These are phyloP conservation scores for Chytriomyces confervae DNA, from an alignment of 192 early-diverging fungal genomes.

Conservation along the genomic window DNA sequence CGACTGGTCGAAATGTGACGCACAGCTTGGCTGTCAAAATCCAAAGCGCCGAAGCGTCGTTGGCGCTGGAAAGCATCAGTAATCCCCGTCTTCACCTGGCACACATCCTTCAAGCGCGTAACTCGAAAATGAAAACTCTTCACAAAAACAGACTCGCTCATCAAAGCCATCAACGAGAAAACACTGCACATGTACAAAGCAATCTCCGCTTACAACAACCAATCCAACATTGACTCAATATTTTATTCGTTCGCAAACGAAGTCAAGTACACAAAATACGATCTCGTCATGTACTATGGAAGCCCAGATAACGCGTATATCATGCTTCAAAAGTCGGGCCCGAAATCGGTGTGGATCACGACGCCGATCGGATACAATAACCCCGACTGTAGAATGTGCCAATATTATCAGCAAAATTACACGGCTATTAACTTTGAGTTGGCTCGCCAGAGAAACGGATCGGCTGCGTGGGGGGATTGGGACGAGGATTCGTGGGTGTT, in stretches of 20 bases:
- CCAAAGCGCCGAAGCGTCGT: background rate
- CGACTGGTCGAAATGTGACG: background rate
- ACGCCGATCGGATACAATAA: background rate
- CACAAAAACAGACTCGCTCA: too few species aligned
- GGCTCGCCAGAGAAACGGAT: background rate
- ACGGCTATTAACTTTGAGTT: background rate
- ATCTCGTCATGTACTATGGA: background rate
- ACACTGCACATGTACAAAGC: too few species aligned
- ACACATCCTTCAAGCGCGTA: too few species aligned
- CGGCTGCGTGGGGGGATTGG: background rate
- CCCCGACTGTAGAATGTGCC: slow-evolving; percentile 8
- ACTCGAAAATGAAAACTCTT: too few species aligned
- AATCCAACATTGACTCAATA: too few species aligned
- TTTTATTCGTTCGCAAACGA: too few species aligned
- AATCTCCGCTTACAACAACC: too few species aligned
- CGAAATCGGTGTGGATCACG: background rate
- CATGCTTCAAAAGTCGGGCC: background rate
- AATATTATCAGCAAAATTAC: background rate
- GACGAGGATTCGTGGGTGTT: background rate
- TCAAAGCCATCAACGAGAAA: too few species aligned
- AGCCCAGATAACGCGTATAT: background rate
- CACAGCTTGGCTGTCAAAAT: background rate
- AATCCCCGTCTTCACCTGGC: too few species aligned
- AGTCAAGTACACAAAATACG: too few species aligned
- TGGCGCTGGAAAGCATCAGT: background rate